These are phyloP conservation scores for Eimeria sp. DNA, from an alignment of 169 alveolate species.

Conservation along the genomic window DNA sequence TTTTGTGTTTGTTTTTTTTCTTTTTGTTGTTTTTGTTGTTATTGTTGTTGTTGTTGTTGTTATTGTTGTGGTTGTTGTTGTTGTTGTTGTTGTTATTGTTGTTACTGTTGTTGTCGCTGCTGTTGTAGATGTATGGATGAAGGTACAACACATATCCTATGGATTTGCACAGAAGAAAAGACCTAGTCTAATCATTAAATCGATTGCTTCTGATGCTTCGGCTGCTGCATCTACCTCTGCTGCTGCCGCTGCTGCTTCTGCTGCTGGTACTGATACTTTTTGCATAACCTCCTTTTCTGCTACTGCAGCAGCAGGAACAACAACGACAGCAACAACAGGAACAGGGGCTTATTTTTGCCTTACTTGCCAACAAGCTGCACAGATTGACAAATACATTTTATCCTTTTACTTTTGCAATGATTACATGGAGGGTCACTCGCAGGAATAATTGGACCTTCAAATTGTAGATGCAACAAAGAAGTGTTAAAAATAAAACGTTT, in stretches of 20 bases:
- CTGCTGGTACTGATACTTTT: neutral
- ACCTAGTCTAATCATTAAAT: too few relatives aligned
- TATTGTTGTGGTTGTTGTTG: too few relatives aligned
- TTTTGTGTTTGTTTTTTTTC: too few relatives aligned
- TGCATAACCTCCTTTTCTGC: neutral
- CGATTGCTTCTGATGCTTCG: neutral
- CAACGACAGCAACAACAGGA: neutral
- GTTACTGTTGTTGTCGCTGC: too few relatives aligned
- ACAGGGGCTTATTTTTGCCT: neutral
- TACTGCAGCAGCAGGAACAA: neutral
- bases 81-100: too few relatives aligned
- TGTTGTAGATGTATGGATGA: too few relatives aligned
- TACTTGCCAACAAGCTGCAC: conserved; percentile 64
- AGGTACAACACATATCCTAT: too few relatives aligned
- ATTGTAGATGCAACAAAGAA: conserved; percentile 40
- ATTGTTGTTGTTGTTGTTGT: too few relatives aligned
- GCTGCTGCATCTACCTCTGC: neutral
- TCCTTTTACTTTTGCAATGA: conserved; percentile 44
- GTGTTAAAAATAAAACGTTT: conserved; percentile 18
- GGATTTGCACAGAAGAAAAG: too few relatives aligned
- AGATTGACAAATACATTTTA: conserved; percentile 69
- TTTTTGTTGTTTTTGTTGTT: too few relatives aligned
- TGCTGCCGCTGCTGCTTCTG: conserved; percentile 13
- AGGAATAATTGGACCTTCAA: conserved; percentile 57
- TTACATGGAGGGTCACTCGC: conserved; percentile 46